Base-by-base conservation (phyloP, 495 filamentous ascomycete species). In the Tuber melanosporum region DNA sequence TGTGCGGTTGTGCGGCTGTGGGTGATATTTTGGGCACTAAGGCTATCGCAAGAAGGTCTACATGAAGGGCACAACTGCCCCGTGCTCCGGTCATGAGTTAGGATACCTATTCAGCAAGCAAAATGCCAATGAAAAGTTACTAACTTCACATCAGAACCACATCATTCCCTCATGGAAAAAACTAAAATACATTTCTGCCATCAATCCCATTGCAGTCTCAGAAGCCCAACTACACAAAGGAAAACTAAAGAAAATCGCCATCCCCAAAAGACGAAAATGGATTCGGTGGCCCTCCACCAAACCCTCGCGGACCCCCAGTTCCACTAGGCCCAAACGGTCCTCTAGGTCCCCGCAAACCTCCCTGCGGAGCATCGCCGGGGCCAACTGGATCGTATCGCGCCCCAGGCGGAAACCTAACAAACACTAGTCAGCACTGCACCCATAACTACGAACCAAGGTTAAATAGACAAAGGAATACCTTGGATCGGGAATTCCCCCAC, bases 341-440 rank as follows among this genome's bases (percentile, higher is more conserved):
- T 19, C 87, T 85, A 20, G 85, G 85, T 9, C 86, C 86, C 70
- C 87, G 75, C n/a, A 85, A 82, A 26, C 87, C 87, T 5, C 88
- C 88, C 74, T 85, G 84, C 19, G 88, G 86, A 19, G 83, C 72
- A 75, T 87, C 87, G 20, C 93, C 93, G 2, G 95, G 95, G 0
- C 92, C 92, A 20, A 93, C 83, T 12, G 94, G 95, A 87, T 98
- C 95, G 85, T 93, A 93, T 80, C 91, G 83, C 41, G 90, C 85
- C 44, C 91, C 91, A 8, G 87, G 87, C 8, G 89, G 89, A 47
- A 85, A 86, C 66, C 86, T 87, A 22, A 85, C 84, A 76, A 80
- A 77, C 84, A 85, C 5, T 83, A 39, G 39, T 76, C 43, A 77
- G 72, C 52, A 74, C 41, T 32, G 36, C 39, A 32, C 10, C 57